A percentile compares a stretch with the other conserved stretches of the same genome.
Evolutionary conservation across 139 green algal genomes (phyloP).

Genomic region (Micromonas pusilla): DNA sequence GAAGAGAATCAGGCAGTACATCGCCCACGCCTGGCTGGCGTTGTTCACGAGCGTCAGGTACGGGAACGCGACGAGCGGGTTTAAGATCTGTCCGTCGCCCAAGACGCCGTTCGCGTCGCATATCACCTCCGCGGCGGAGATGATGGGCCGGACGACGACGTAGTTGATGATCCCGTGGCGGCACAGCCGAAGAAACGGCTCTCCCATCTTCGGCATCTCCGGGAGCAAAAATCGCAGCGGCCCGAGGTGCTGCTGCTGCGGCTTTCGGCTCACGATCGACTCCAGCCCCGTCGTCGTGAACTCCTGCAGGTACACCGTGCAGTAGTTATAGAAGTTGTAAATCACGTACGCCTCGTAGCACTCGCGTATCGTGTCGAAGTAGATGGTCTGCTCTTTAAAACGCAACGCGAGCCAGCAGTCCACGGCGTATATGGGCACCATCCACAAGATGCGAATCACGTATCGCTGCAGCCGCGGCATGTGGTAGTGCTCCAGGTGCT

Average conservation of each 20-base stretch:
- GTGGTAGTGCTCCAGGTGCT: constrained; percentile 89
- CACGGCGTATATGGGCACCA: constrained; percentile 86
- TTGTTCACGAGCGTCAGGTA: constrained; percentile 77
- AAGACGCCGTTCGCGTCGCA: constrained; percentile 47
- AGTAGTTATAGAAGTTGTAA: constrained; percentile 90
- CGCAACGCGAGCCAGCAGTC: constrained; percentile 77
- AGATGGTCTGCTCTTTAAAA: constrained; percentile 57
- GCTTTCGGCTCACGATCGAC: constrained; percentile 50
- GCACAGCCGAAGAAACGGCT: constrained; percentile 45
- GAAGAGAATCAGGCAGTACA: constrained; percentile 92
- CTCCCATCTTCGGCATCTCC: constrained; percentile 43
- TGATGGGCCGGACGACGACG: constrained; percentile 79
- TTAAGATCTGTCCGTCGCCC: constrained; percentile 52
- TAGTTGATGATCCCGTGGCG: constrained; percentile 84
- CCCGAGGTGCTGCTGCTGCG: constrained; percentile 57
- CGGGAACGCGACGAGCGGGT: constrained; percentile 58
- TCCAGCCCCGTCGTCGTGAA: constrained; percentile 42
- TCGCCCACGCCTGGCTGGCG: constrained; percentile 74
- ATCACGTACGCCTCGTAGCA: constrained; percentile 78
- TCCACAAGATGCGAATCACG: constrained; percentile 83
- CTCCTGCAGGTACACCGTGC: constrained; percentile 70
- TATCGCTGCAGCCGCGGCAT: constrained; percentile 75
- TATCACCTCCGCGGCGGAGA: constrained; percentile 56
- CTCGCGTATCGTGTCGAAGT: constrained; percentile 76
- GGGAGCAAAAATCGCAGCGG: constrained; percentile 36